Base-by-base conservation (phyloP, 495 filamentous ascomycete species). In the Neurospora tetrasperma region DNA sequence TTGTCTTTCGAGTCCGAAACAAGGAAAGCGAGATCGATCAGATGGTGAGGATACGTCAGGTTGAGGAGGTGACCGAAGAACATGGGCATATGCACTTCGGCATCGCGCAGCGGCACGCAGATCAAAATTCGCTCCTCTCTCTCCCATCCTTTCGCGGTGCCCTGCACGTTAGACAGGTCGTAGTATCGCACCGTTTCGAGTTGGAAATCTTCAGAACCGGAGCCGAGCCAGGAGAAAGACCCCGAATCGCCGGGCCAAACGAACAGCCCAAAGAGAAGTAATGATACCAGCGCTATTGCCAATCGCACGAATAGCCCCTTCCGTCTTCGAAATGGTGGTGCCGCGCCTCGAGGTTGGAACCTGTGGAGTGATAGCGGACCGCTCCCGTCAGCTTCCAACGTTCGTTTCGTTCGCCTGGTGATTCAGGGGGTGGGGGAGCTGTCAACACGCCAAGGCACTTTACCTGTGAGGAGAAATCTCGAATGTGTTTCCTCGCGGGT, bases 1-100 rank as follows among this genome's bases (percentile, higher is more conserved):
- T 89, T 86, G 79, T 99, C 96, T 77, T 96, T 97, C 14, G 96
- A 98, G 81, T 99, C 96, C 69, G 96, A 98, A 20, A 99, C 96
- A 69, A 99, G 84, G 79, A 99, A 99, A 4, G 96, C 96, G 23
- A 99, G 85, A 77, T 99, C 96, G 78, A 99, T 94, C 59, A 98
- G 86, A 78, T 96, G 90, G 79, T 99, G 96, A 0, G 96, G 96
- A 78, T 99, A 99, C 42, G 96, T 99, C 71, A 99, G 91, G 82
- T 98, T 99, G 68, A 88, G 90, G 54, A 99, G 88, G 80, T 99
- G 96, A 42, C 90, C 90, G 83, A 99, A 99, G 87, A 99, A 98
- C 96, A 99, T 97, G 54, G 92, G 91, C 7, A 99, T 85, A 85
- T 99, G 96, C 27, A 92, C 88, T 76, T 95, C 90, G 31, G 96